Conservation (phyloP, 78 protist species). For the Dictyostelium firmibasis region DNA sequence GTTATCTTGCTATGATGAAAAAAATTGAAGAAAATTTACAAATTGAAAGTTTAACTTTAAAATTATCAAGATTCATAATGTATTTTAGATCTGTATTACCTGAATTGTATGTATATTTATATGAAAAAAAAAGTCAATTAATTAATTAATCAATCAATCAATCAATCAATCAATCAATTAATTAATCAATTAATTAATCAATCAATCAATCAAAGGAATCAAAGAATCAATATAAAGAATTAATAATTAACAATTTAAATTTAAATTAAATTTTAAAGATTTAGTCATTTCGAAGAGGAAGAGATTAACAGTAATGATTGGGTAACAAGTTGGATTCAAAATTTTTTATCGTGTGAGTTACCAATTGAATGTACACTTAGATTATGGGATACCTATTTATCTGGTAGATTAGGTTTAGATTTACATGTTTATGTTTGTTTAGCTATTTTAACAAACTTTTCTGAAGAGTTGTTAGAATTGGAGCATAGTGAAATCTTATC, state of each 20-base stretch:
- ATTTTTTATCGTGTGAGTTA: conserved; percentile 59
- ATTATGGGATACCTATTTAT: conserved; percentile 84
- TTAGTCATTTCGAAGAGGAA: conserved; percentile 83
- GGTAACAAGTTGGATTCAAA: conserved; percentile 78
- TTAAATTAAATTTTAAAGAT: neutral
- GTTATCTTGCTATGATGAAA: conserved; percentile 62
- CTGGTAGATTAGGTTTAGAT: conserved; percentile 64
- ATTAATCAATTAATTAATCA: too few relatives aligned
- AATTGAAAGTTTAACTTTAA: conserved; percentile 45
- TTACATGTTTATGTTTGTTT: conserved; percentile 76
- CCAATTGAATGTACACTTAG: conserved; percentile 81
- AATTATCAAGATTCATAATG: conserved; percentile 78
- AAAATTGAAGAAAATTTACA: conserved; percentile 72
- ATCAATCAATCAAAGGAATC: neutral
- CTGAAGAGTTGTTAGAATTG: conserved; percentile 76
- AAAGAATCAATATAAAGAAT: neutral
- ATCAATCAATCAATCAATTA: neutral
- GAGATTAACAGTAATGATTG: conserved; percentile 81
- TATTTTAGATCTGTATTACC: conserved; percentile 73
- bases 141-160: too few relatives aligned
- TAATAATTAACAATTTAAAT: neutral
- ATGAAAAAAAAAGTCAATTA: too few relatives aligned
- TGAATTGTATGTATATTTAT: conserved; percentile 54
- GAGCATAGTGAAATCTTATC: conserved; percentile 76
- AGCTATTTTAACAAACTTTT: conserved; percentile 67